A percentile compares a stretch with the other conserved stretches of the same genome.
These are phyloP conservation scores for Botrytis squamosa DNA, from an alignment of 2,329 filamentous ascomycete genomes.

Conservation along the genomic window DNA sequence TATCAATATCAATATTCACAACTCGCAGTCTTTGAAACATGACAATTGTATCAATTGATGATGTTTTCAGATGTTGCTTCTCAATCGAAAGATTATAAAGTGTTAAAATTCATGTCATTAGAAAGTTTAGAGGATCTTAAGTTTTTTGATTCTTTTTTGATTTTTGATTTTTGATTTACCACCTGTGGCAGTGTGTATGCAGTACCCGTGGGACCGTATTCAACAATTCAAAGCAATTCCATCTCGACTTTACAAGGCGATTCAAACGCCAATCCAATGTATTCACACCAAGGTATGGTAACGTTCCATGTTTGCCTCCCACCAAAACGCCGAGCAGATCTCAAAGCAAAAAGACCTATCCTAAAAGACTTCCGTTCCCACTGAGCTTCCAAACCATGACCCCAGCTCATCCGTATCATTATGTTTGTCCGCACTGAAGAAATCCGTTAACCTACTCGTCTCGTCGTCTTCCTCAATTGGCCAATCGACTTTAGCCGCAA, in stretches of 20 bases:
- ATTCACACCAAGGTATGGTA: background rate
- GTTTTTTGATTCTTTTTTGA: background rate
- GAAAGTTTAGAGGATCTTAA: background rate
- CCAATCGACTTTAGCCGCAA: slow-evolving; percentile 77
- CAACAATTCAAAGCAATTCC: background rate
- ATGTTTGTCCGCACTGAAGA: slow-evolving; percentile 51
- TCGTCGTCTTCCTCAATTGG: slow-evolving; percentile 70
- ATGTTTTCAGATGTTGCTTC: background rate
- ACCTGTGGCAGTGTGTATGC: background rate
- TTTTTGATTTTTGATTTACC: background rate
- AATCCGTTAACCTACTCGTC: slow-evolving; percentile 71
- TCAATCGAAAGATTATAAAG: background rate
- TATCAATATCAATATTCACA: background rate
- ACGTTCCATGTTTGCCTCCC: background rate
- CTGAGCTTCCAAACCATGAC: slow-evolving; percentile 70
- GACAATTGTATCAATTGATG: background rate
- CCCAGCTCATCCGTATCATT: slow-evolving; percentile 59
- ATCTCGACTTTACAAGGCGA: background rate
- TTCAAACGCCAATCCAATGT: background rate
- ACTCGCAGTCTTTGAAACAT: background rate
- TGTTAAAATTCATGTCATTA: background rate
- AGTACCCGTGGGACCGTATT: background rate
- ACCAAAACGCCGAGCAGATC: slow-evolving; percentile 1
- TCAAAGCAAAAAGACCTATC: slow-evolving; percentile 14
- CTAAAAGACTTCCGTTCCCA: slow-evolving; percentile 37